Base-by-base conservation (phyloP, 176 grass and related monocot genomes). In the Tuctoria greenei region DNA sequence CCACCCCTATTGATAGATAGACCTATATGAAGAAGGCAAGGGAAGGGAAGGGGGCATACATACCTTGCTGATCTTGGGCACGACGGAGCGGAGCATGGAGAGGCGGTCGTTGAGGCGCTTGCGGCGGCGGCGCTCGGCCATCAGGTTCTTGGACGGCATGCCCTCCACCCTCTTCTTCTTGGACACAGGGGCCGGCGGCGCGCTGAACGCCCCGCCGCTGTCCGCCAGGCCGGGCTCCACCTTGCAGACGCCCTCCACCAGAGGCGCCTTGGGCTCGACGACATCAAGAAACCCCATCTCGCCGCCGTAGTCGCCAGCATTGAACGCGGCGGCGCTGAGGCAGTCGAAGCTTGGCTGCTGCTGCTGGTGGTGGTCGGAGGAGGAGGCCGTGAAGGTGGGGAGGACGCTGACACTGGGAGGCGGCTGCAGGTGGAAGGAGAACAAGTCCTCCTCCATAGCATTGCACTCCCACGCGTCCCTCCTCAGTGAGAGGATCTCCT, bases 41-140 rank as follows among this genome's bases (percentile, higher is more conserved):
- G n/a, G n/a, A n/a, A n/a, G n/a, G n/a, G n/a, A n/a, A n/a, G n/a
- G n/a, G n/a, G n/a, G n/a, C n/a, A n/a, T n/a, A n/a, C n/a, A n/a
- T n/a, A 97, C 96, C 96, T 99, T 99, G 89, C 96, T 99, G 70
- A 99, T 99, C 85, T 95, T 99, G 59, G 96, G 96, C 65, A 99
- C 96, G 37, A 99, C 87, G 76, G 96, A 99, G 71, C 96, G 81
- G 21, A 99, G 92, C 96, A 99, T 99, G 38, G 96, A 99, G 61
- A 99, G 96, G 39, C 96, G 89, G 78, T 99, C 96, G 72, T 99
- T 99, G 54, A 99, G 96, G 55, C 96, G 83, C 82, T 99, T 99
- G 50, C 96, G 86, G 36, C 96, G 89, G 42, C 96, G 89, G 59
- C 96, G 81, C 92, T 99, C 96, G 7, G 96, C 96, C 96, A 99